A percentile compares a stretch with the other conserved stretches of the same genome.
phyloP scores from a whole-genome alignment of 164 flowering plant species.

The Brasenia schreberi region DNA sequence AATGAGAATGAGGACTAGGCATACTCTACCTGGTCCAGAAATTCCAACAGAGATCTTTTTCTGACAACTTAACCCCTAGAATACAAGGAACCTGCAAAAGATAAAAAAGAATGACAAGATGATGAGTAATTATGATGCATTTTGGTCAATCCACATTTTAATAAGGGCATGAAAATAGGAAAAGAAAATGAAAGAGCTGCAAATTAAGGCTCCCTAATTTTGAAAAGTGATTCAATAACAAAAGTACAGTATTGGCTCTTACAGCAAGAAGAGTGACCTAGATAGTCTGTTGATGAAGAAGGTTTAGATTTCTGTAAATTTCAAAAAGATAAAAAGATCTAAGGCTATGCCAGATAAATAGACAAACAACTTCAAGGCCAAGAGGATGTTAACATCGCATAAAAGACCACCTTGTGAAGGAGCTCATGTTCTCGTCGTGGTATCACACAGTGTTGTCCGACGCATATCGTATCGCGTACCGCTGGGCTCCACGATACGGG shows the following conservation, averaged over 20 bases:
- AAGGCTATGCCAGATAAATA: too few species aligned
- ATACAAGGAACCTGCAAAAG: slow-evolving; percentile 87
- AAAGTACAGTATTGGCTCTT: slow-evolving; percentile 7
- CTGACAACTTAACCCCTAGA: slow-evolving; percentile 76
- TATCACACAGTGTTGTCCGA: too few species aligned
- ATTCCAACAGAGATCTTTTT: slow-evolving; percentile 74
- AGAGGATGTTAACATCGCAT: neutral
- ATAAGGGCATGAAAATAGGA: neutral
- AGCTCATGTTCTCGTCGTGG: slow-evolving; percentile 34
- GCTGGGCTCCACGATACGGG: too few species aligned
- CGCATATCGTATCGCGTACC: too few species aligned
- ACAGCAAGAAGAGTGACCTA: slow-evolving; percentile 67
- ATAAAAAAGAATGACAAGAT: too few species aligned
- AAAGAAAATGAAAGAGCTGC: neutral
- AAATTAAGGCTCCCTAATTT: too few species aligned
- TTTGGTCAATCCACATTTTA: neutral
- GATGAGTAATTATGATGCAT: too few species aligned
- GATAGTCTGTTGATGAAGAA: too few species aligned
- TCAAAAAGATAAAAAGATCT: neutral
- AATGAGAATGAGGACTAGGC: neutral
- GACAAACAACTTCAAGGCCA: neutral
- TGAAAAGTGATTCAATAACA: neutral
- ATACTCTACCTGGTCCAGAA: slow-evolving; percentile 70
- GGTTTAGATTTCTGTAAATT: too few species aligned
- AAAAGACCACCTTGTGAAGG: slow-evolving; percentile 51